These are phyloP conservation scores for Jasminum sambac DNA, from an alignment of 257 asterid genomes.

Conservation along the genomic window DNA sequence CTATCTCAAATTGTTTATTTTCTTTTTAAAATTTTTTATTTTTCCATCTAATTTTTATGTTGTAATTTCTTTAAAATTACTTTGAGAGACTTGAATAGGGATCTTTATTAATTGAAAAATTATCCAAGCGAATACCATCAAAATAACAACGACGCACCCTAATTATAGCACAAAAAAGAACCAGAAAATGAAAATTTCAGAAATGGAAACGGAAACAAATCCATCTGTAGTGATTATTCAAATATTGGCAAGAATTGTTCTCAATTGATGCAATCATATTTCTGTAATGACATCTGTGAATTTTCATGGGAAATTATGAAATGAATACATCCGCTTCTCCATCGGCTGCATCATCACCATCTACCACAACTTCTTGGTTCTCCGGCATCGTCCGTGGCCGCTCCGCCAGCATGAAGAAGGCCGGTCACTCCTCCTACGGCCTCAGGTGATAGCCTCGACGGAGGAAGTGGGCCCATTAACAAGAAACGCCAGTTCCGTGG, in stretches of 20 bases:
- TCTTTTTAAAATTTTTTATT: too few species aligned
- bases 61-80: too few species aligned
- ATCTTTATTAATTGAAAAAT: too few species aligned
- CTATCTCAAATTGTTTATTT: too few species aligned
- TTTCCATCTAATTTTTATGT: too few species aligned
- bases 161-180: too few species aligned
- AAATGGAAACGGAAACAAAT: too few species aligned
- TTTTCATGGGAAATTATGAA: constrained; percentile 34
- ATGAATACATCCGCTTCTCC: constrained; percentile 64
- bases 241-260: neutral
- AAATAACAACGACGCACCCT: too few species aligned
- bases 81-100: too few species aligned
- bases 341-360: constrained; percentile 34
- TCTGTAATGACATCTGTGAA: neutral
- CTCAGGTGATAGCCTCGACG: constrained; percentile 35
- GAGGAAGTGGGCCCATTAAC: constrained; percentile 55
- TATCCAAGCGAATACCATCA: too few species aligned
- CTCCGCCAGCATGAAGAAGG: constrained; percentile 49
- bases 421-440: constrained; percentile 37
- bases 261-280: neutral
- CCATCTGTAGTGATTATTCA: too few species aligned
- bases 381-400: constrained; percentile 88
- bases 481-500: constrained; percentile 78
- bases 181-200: too few species aligned
- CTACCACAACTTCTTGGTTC: constrained; percentile 70